phyloP scores from a whole-genome alignment of 108 stramenopile genomes.

The Pseudonitzschia multiseries region DNA sequence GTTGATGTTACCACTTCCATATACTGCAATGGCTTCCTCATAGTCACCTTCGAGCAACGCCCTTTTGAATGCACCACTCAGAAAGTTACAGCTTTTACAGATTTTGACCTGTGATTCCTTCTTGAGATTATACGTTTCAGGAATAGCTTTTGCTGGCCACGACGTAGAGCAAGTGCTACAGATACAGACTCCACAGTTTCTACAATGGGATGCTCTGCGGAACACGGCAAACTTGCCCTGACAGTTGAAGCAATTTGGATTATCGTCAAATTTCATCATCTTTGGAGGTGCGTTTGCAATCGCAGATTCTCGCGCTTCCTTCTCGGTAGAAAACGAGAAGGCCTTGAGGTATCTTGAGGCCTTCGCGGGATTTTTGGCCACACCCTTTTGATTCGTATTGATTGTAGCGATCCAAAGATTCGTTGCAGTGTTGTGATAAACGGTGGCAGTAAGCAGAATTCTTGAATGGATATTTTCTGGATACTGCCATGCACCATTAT shows the following conservation, averaged over 20 bases:
- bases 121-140: constrained; percentile 81
- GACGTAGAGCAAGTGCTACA: constrained; percentile 56
- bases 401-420: constrained; percentile 86
- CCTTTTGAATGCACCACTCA: constrained; percentile 59
- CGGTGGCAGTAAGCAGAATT: constrained; percentile 69
- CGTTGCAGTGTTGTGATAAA: constrained; percentile 79
- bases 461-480: constrained; percentile 56
- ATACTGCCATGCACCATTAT: constrained; percentile 18
- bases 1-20: constrained; percentile 82
- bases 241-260: constrained; percentile 67
- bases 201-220: constrained; percentile 66
- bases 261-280: constrained; percentile 62
- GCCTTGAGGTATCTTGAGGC: constrained; percentile 65
- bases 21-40: constrained; percentile 65
- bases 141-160: constrained; percentile 70
- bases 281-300: constrained; percentile 84
- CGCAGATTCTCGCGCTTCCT: constrained; percentile 84
- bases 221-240: constrained; percentile 67
- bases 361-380: constrained; percentile 40
- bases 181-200: constrained; percentile 80
- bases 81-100: constrained; percentile 62
- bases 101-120: constrained; percentile 57
- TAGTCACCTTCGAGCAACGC: constrained; percentile 70
- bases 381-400: constrained; percentile 66
- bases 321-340: constrained; percentile 74